Base-by-base conservation (phyloP, 129 eudicot species). In the Apium graveolens region DNA sequence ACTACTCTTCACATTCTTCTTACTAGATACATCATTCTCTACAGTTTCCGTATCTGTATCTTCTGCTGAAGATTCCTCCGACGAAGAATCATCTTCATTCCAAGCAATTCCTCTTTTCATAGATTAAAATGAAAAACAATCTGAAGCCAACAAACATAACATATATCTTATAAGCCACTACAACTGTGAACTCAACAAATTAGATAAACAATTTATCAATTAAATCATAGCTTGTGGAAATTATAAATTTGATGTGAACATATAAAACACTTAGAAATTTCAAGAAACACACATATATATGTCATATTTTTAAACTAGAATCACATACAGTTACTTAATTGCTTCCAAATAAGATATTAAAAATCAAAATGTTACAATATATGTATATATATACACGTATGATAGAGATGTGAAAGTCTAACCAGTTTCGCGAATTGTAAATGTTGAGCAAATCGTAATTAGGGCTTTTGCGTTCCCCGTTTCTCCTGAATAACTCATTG, bases 81-180 rank as follows among this genome's bases (percentile, higher is more conserved):
- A 88, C 4, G 96, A 90, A 53, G 91, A 86, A 74, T 80, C 88
- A 41, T 79, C 87, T 27, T 78, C 89, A 70, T 80, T 88, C 97
- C 91, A 92, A 45, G 89, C 90, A 75, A 84, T 26, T 34, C 89
- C 77, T 81, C 92, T 82, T 87, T 92, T 92, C 97, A 91, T 91
- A 35, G 75, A 77, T 76, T 79, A 72, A 70, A 0, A 20, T 69
- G 21, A 17, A 5, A 5, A 35, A 5, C 8, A 21, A 62, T 24
- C 53, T 26, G 20, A 79, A 71, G 12, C 82, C 42, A 71, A 37
- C 48, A 44, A 38, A 39, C 32, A 60, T 18, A 5, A 24, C 31
- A 65, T 37, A 62, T 21, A 37, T 16, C 9, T 71, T 4, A 39
- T 20, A 11, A 24, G 2, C 18, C 9, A 31, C 24, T 17, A 16